Evolutionary conservation across 73 alveolate genomes (phyloP).

Genomic region (Paramecium tetraurelia): DNA sequence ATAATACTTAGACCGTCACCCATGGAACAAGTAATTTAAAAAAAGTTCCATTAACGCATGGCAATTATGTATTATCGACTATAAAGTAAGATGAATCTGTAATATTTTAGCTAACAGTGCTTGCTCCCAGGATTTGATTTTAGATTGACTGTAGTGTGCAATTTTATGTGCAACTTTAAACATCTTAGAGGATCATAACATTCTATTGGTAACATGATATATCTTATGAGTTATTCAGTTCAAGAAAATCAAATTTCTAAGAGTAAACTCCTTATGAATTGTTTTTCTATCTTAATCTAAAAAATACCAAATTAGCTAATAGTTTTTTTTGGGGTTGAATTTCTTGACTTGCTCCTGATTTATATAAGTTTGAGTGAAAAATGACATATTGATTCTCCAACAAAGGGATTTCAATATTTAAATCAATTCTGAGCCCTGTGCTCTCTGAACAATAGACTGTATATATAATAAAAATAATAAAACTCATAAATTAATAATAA

Average conservation of each 20-base stretch:
- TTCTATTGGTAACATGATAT: not conserved
- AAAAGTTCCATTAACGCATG: slow-evolving; percentile 16
- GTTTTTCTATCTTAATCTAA: not conserved
- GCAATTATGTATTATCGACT: slow-evolving; percentile 23
- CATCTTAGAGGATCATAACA: not conserved
- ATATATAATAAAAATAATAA: not conserved
- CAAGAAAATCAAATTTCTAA: not conserved
- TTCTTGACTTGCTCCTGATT: not conserved
- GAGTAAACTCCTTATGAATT: not conserved
- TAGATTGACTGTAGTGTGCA: not conserved
- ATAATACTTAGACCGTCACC: not conserved
- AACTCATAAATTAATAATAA: not conserved
- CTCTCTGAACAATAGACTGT: not conserved
- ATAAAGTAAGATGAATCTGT: not conserved
- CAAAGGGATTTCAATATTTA: not conserved
- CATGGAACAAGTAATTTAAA: slow-evolving; percentile 9
- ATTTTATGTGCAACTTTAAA: not conserved
- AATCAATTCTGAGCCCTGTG: slow-evolving; percentile 3
- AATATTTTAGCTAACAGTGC: not conserved
- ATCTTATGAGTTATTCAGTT: not conserved
- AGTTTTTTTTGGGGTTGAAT: not conserved
- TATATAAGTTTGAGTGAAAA: not conserved
- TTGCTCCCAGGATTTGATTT: not conserved
- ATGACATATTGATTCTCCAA: not conserved
- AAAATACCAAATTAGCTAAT: not conserved